Evolutionary conservation across 176 grass and related monocot species (phyloP), one percentile per base, ranked within the genome.

Genomic region (Tuctoria greenei): DNA sequence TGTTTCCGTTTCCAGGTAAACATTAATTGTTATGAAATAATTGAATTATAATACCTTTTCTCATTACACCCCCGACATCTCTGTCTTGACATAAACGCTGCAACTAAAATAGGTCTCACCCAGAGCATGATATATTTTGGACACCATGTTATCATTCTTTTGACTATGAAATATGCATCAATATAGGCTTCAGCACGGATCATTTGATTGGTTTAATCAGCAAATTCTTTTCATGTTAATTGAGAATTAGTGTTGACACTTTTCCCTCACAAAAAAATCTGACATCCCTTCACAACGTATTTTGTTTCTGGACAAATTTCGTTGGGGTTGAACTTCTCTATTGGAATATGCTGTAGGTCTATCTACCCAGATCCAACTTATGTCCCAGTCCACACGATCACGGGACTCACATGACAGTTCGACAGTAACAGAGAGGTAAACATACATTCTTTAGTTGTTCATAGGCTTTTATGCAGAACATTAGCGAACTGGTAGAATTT

Each of bases 391-490:
- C 13, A 61, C 70, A 37, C 76, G 74, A 42, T 81, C 84, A 68
- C 69, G 69, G 54, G 91, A 90, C 14, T 61, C 64, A 18, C 88
- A 86, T 56, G 81, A 90, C 41, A 87, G 88, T 64, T 89, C 84
- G 79, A 86, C 89, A 45, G 24, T 98, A 71, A 87, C 85, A 73
- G 95, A 95, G 84, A 98, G 89, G 95, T 98, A 21, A 54, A 54
- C 51, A 54, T 54, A 40, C 44, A 17, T 68, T 75, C 37, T 66
- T 14, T 70, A 15, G 11, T 54, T 82, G 23, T 27, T 37, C 36
- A 38, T 18, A 39, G 10, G 10, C 31, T 77, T 72, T 58, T 77
- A 2, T 40, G 14, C 13, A 35, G 25, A 62, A 43, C 8, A 36
- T 44, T 64, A 2, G 37, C 63, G 39, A 69, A 69, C 43, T 69